These are phyloP conservation scores for Inonotus hispidus DNA, from an alignment of 1,284 basidiomycete genomes.

Conservation along the genomic window DNA sequence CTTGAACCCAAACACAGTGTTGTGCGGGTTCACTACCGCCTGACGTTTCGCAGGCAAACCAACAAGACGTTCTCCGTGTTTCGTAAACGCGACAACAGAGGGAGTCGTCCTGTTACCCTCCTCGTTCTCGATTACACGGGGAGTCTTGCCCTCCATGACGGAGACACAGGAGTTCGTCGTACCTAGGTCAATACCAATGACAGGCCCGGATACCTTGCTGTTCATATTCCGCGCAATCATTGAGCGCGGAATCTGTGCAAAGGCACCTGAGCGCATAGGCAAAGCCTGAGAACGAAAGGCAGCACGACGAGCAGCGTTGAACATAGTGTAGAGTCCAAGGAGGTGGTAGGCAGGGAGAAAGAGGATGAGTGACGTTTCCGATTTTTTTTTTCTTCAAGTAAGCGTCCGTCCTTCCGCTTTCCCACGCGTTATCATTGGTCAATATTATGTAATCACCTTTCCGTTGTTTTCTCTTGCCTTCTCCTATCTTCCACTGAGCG, in stretches of 20 bases:
- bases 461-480: not conserved
- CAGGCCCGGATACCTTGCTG: conserved; percentile 76
- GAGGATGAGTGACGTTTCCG: not conserved
- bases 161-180: conserved; percentile 93
- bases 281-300: conserved; percentile 45
- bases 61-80: conserved; percentile 88
- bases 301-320: conserved; percentile 54
- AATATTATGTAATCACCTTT: not conserved
- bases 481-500: not conserved
- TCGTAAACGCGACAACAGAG: conserved; percentile 97
- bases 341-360: conserved; percentile 18
- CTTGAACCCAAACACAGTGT: conserved; percentile 96
- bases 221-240: conserved; percentile 78
- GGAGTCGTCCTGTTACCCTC: conserved; percentile 98
- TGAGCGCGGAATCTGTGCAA: conserved; percentile 60
- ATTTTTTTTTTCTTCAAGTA: conserved; percentile 14
- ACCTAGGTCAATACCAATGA: conserved; percentile 81
- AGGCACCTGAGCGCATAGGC: conserved; percentile 55
- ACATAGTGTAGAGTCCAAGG: conserved; percentile 53
- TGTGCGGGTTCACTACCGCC: conserved; percentile 93
- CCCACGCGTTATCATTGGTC: conserved; percentile 1
- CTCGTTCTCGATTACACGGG: conserved; percentile 95
- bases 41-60: conserved; percentile 97
- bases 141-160: conserved; percentile 92
- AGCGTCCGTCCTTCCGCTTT: not conserved